Percentiles rank a stretch among this genome's conserved stretches.
Evolutionary conservation across 2,329 filamentous ascomycete genomes (phyloP).

Genomic region (Epichloe gansuensis): DNA sequence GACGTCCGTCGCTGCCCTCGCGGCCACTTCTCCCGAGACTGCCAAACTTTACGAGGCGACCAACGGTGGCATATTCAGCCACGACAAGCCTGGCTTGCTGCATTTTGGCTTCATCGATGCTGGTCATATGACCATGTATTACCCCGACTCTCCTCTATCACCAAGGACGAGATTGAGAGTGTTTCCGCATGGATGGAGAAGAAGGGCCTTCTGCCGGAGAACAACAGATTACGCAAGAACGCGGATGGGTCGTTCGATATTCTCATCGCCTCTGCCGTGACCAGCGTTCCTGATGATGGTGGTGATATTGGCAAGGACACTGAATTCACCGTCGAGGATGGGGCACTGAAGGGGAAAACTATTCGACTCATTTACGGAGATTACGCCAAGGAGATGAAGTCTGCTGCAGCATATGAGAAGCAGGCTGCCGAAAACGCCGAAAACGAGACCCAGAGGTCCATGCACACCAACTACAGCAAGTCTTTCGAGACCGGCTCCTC

Average conservation of each 20-base stretch:
- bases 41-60: constrained; percentile 55
- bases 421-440: constrained; percentile 57
- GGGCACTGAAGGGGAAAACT: constrained; percentile 51
- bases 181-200: constrained; percentile 62
- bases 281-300: constrained; percentile 45
- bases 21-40: constrained; percentile 47
- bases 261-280: constrained; percentile 58
- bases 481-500: constrained; percentile 67
- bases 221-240: constrained; percentile 62
- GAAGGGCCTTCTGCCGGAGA: constrained; percentile 61
- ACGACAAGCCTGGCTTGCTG: constrained; percentile 50
- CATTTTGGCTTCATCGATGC: constrained; percentile 64
- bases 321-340: constrained; percentile 47
- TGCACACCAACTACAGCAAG: constrained; percentile 61
- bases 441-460: constrained; percentile 62
- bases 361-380: constrained; percentile 66
- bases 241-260: constrained; percentile 54
- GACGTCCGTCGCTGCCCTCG: constrained; percentile 52
- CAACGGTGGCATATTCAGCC: constrained; percentile 60
- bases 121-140: constrained; percentile 72
- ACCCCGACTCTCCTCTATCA: constrained; percentile 64
- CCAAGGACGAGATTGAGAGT: constrained; percentile 59
- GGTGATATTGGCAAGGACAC: constrained; percentile 58
- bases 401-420: constrained; percentile 53
- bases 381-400: constrained; percentile 57